These are phyloP conservation scores for Stagonosporopsis tanaceti DNA, from an alignment of 2,329 filamentous ascomycete genomes.

Conservation along the genomic window DNA sequence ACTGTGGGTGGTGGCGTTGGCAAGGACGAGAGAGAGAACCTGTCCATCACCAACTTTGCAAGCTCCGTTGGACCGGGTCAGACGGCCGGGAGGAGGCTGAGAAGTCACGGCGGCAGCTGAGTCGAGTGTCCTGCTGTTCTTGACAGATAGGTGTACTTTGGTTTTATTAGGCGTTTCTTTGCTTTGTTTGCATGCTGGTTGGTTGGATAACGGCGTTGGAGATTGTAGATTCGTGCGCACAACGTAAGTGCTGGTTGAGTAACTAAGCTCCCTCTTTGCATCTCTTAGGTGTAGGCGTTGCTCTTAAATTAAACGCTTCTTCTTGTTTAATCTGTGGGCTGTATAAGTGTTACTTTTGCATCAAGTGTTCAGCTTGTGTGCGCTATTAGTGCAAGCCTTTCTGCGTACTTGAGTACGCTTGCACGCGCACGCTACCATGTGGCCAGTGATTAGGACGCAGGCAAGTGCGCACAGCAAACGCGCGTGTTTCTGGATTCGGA, in stretches of 20 bases:
- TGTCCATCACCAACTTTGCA: slow-evolving; percentile 51
- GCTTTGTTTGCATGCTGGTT: background rate
- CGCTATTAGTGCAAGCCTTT: background rate
- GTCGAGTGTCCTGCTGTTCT: background rate
- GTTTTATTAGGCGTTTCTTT: slow-evolving; percentile 5
- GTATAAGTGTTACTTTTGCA: background rate
- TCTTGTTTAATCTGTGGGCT: background rate
- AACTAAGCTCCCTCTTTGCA: slow-evolving; percentile 10
- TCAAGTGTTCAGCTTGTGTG: background rate
- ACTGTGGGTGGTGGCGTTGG: slow-evolving; percentile 44
- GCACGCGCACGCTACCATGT: background rate
- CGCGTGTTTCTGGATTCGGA: too few species aligned
- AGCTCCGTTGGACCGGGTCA: slow-evolving; percentile 51
- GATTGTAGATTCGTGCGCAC: slow-evolving; percentile 9
- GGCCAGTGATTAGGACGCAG: background rate
- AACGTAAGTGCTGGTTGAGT: slow-evolving; percentile 7
- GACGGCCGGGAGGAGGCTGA: slow-evolving; percentile 47
- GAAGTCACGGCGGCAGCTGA: slow-evolving; percentile 46
- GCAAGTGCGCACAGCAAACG: background rate
- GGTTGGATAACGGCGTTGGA: background rate
- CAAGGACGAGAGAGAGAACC: slow-evolving; percentile 51
- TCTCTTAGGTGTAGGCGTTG: slow-evolving; percentile 5
- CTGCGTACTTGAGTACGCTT: background rate
- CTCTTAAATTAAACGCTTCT: background rate
- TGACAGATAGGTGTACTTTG: background rate